Conservation (phyloP, 495 filamentous ascomycete genomes). For the Penicillium ochrochloron region DNA sequence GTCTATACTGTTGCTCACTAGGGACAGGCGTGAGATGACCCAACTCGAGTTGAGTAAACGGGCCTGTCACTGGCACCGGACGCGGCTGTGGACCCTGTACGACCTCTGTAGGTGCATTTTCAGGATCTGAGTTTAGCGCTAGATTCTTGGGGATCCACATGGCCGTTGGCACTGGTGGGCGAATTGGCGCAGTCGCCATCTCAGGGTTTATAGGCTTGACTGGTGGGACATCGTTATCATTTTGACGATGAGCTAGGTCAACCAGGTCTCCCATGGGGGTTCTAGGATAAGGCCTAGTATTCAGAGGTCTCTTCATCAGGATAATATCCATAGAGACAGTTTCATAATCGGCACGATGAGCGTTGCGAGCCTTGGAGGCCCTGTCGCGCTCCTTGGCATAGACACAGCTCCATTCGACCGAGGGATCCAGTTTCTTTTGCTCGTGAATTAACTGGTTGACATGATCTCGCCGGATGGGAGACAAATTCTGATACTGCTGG, state of each 20-base stretch:
- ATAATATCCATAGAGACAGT: constrained; percentile 45
- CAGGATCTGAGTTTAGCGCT: background rate
- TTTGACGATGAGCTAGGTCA: constrained; percentile 15
- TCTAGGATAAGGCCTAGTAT: constrained; percentile 22
- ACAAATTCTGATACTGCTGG: constrained; percentile 40
- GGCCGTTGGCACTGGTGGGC: background rate
- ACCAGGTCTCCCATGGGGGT: constrained; percentile 25
- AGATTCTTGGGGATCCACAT: background rate
- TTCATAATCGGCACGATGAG: constrained; percentile 36
- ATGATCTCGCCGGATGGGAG: constrained; percentile 34
- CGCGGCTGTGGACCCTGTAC: constrained; percentile 19
- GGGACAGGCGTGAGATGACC: background rate
- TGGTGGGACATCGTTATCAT: background rate
- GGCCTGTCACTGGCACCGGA: constrained; percentile 12
- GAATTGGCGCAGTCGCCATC: background rate
- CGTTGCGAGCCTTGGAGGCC: constrained; percentile 35
- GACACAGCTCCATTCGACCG: constrained; percentile 42
- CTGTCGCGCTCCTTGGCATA: constrained; percentile 40
- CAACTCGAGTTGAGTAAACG: constrained; percentile 16
- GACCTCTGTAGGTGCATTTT: background rate
- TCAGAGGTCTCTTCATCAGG: constrained; percentile 35
- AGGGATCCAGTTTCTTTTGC: constrained; percentile 28
- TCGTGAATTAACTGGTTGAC: constrained; percentile 42
- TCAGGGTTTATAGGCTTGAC: too few species aligned
- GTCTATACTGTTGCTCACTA: constrained; percentile 2